Percentiles rank a stretch among this genome's conserved stretches.
These are phyloP conservation scores for Dentipellis fragilis DNA, from an alignment of 768 basidiomycete genomes.

Conservation along the genomic window DNA sequence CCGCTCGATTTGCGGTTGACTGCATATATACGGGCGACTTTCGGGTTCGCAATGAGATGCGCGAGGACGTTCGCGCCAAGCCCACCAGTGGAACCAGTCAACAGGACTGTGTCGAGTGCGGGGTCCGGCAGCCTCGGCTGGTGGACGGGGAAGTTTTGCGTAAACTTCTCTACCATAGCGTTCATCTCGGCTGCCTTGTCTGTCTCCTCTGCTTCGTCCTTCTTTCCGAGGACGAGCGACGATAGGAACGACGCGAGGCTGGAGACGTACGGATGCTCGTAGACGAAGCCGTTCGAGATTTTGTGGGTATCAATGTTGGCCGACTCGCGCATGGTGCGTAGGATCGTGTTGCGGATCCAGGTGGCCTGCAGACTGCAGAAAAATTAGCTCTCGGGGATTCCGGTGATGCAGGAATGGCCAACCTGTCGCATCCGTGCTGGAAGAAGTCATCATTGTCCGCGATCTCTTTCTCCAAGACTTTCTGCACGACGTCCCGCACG, in stretches of 20 bases:
- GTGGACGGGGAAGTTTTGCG: neutral
- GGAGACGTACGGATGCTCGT: conserved; percentile 25
- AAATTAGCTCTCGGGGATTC: neutral
- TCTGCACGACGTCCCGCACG: conserved; percentile 10
- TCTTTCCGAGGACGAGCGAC: neutral
- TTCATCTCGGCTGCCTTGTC: neutral
- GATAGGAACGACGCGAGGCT: conserved; percentile 10
- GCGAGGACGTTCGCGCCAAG: neutral
- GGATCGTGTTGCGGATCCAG: conserved; percentile 29
- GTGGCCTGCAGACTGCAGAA: conserved; percentile 29
- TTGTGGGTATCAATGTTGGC: conserved; percentile 13
- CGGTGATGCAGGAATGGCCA: neutral
- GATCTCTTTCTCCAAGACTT: conserved; percentile 6
- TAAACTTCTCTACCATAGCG: neutral
- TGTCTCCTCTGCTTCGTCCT: neutral
- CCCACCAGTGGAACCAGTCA: neutral
- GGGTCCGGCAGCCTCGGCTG: neutral
- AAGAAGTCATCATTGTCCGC: conserved; percentile 14
- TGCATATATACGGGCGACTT: neutral
- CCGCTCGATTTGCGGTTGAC: neutral
- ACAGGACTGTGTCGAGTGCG: neutral
- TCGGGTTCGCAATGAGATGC: neutral
- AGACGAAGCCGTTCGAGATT: conserved; percentile 25
- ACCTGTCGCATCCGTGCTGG: conserved; percentile 18
- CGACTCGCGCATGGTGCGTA: conserved; percentile 23